These are phyloP conservation scores for Russula dissimulans DNA, from an alignment of 768 basidiomycete species.

Conservation along the genomic window DNA sequence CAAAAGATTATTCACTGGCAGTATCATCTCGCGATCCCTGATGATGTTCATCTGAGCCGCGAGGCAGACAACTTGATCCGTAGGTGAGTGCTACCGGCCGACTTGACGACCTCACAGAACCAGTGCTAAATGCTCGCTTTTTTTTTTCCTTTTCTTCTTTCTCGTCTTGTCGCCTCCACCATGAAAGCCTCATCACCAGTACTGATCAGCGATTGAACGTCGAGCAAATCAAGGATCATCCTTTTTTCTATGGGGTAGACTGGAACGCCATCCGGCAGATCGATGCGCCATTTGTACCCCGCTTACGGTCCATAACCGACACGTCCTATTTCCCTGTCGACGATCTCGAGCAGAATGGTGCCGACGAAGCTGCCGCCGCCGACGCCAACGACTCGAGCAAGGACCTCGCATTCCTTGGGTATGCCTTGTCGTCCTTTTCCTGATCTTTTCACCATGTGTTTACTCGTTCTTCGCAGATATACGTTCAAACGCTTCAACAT, in stretches of 20 bases:
- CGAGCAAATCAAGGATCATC: conserved; percentile 85
- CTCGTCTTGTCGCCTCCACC: background rate
- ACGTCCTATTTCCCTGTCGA: conserved; percentile 98
- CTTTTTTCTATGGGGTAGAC: conserved; percentile 94
- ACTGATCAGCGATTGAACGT: conserved; percentile 68
- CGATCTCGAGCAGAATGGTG: conserved; percentile 66
- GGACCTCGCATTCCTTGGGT: conserved; percentile 53
- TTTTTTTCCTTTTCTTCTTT: background rate
- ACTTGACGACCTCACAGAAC: background rate
- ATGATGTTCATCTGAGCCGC: conserved; percentile 84
- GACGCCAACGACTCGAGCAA: conserved; percentile 38
- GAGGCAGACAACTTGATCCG: conserved; percentile 88
- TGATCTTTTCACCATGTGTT: background rate
- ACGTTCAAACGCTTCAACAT: conserved; percentile 72
- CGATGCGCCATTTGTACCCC: conserved; percentile 94
- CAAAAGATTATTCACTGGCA: conserved; percentile 97
- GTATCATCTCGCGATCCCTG: conserved; percentile 78
- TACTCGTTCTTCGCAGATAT: conserved; percentile 39
- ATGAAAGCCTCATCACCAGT: conserved; percentile 66
- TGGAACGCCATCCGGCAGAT: conserved; percentile 84
- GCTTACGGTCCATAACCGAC: conserved; percentile 85
- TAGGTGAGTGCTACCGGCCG: conserved; percentile 39
- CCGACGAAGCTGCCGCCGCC: conserved; percentile 35
- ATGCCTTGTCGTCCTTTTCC: conserved; percentile 18
- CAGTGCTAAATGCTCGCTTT: background rate